A percentile compares a stretch with the other conserved stretches of the same genome.
Conservation (phyloP, 257 asterid species). For the Galeopsis tetrahit region DNA sequence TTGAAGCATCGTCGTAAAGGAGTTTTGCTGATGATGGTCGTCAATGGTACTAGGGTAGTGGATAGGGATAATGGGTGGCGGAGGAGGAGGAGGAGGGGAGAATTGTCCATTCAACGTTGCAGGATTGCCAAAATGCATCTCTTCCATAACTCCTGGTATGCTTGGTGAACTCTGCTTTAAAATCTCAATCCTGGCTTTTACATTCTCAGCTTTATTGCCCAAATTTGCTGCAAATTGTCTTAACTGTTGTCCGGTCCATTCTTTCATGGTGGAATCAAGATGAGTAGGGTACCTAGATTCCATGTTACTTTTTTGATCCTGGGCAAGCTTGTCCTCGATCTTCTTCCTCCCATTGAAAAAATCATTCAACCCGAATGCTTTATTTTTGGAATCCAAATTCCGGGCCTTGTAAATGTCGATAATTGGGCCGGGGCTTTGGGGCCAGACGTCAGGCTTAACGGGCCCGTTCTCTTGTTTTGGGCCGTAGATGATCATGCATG, state of each 20-base stretch:
- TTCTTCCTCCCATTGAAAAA: not conserved
- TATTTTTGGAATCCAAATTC: not conserved
- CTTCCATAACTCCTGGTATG: no score
- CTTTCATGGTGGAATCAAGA: not conserved
- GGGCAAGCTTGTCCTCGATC: not conserved
- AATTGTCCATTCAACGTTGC: not conserved
- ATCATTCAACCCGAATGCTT: not conserved
- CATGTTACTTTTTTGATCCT: not conserved
- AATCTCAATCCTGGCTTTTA: not conserved
- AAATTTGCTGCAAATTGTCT: not conserved
- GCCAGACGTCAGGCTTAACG: not conserved
- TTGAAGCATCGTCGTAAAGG: not conserved
- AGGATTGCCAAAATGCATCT: not conserved
- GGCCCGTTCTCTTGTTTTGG: not conserved
- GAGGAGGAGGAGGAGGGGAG: not conserved
- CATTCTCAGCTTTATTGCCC: not conserved
- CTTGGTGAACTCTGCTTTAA: not conserved
- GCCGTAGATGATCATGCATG: conserved; percentile 13
- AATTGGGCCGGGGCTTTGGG: not conserved
- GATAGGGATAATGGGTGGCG: not conserved
- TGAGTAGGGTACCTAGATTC: not conserved
- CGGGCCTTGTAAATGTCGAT: not conserved
- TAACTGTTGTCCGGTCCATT: not conserved
- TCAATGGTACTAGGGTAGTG: not conserved
- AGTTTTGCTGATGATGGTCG: not conserved